Conservation (phyloP, 345 rosid genomes). For the Brassica incana region DNA sequence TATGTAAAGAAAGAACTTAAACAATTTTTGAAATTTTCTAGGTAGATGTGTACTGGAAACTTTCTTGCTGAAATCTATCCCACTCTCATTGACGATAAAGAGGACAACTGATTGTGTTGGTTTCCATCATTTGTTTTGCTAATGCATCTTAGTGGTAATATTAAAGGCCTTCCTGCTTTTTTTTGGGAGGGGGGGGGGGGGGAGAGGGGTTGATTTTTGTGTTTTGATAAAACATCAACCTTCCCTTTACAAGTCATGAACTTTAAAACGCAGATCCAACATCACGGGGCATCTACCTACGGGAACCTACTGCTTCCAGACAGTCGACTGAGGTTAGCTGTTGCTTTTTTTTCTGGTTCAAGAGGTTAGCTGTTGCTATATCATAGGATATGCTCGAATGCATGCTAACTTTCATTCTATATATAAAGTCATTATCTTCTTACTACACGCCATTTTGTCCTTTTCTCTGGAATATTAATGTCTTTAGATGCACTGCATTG, state of each 20-base stretch:
- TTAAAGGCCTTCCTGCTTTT: conserved; percentile 18
- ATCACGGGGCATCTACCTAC: conserved; percentile 81
- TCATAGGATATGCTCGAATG: conserved; percentile 9
- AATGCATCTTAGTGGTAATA: conserved; percentile 17
- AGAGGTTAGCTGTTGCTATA: conserved; percentile 49
- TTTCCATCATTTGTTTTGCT: conserved; percentile 17
- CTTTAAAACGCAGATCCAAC: conserved; percentile 60
- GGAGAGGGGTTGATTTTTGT: neutral
- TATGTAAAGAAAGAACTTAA: conserved; percentile 42
- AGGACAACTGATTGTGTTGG: neutral
- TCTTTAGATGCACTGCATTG: conserved; percentile 7
- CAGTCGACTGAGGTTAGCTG: conserved; percentile 76
- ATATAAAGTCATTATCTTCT: conserved; percentile 12
- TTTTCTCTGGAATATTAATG: neutral
- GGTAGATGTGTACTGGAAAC: conserved; percentile 8
- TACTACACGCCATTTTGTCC: neutral
- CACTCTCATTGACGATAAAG: conserved; percentile 15
- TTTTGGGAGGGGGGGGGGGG: neutral
- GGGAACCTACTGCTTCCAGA: conserved; percentile 71
- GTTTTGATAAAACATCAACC: neutral
- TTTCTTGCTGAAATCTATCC: conserved; percentile 23
- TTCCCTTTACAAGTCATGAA: conserved; percentile 9
- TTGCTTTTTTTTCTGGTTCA: conserved; percentile 1
- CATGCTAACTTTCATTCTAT: conserved; percentile 10
- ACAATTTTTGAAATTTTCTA: conserved; percentile 11